Base-by-base conservation (phyloP, 1,139 yeast genomes). In the Protomyces gravidus region DNA sequence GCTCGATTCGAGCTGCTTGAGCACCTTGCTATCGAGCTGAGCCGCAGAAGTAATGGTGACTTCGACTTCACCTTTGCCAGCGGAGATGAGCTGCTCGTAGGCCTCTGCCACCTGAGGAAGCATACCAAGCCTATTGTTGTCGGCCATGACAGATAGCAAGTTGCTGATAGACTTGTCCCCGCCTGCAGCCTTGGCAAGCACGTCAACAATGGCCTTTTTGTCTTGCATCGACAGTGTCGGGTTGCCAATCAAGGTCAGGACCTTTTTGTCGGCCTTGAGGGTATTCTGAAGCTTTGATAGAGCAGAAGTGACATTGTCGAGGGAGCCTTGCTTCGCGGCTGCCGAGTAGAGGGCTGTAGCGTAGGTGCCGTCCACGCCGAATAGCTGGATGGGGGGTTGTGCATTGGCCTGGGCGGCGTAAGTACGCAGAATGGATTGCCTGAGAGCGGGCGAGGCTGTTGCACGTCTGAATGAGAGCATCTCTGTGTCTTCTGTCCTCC, bases 31-130 rank as follows among this genome's bases (percentile, higher is more conserved):
- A 76, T 92, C 97, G 73, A 92, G 83, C 63, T 90, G 84, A 73
- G 82, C 80, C 63, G 95, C 89, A 63, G 96, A 86, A 67, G 96
- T 89, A 71, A 94, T 88, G 68, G 86, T 84, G 65, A 96, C 97
- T 78, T 89, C 95, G 66, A 92, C 89, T 67, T 89, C 78, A 67
- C 98, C 97, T 70, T 84, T 83, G 80, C 86, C 80, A 62, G 97
- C 97, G 72, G 89, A 94, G 72, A 84, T 84, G 71, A 92, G 84
- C 68, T 82, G 76, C 66, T 81, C 79, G 74, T 86, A 92, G 77
- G 89, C 87, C 68, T 79, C 75, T 71, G 82, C 81, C 71, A 92
- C 82, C 61, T 79, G 75, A 63, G 78, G 75, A 69, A 92, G 80
- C 70, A 89, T 76, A 64, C 77, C 75, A 75, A 92, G 82, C 78